Conservation (phyloP, 2,329 filamentous ascomycete genomes). For the Pseudogymnoascus sp. region DNA sequence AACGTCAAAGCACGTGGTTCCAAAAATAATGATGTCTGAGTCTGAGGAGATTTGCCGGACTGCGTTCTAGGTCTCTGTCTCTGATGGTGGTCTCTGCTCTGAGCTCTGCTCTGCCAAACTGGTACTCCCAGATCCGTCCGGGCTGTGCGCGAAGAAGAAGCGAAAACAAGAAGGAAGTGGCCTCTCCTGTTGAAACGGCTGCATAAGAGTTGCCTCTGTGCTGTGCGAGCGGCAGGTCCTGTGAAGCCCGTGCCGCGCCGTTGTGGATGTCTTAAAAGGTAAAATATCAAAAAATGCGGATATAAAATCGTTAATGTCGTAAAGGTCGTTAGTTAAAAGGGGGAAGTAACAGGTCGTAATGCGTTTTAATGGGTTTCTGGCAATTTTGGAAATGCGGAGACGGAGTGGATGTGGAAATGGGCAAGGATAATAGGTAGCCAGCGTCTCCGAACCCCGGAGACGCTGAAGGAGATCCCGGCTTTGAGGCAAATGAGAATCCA, state of each 20-base stretch:
- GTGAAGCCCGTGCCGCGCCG: constrained; percentile 21
- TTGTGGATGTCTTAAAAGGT: constrained; percentile 8
- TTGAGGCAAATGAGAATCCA: constrained; percentile 3
- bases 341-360: constrained; percentile 14
- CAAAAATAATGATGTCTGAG: constrained; percentile 5
- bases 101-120: neutral
- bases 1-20: constrained; percentile 2
- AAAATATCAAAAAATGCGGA: constrained; percentile 11
- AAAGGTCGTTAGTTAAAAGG: constrained; percentile 8
- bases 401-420: constrained; percentile 10
- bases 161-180: constrained; percentile 13
- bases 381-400: constrained; percentile 1
- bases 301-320: constrained; percentile 13
- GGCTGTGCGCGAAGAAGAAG: neutral
- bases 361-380: neutral
- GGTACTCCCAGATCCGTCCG: neutral
- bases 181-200: constrained; percentile 23
- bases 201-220: constrained; percentile 25
- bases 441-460: constrained; percentile 13
- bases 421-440: constrained; percentile 6
- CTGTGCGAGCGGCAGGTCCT: constrained; percentile 24
- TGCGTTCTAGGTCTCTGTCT: constrained; percentile 4
- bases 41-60: neutral
- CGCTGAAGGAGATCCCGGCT: constrained; percentile 14
- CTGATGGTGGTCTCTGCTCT: neutral